Conservation (phyloP, 139 green algal species). For the Coccomyxa sp. region DNA sequence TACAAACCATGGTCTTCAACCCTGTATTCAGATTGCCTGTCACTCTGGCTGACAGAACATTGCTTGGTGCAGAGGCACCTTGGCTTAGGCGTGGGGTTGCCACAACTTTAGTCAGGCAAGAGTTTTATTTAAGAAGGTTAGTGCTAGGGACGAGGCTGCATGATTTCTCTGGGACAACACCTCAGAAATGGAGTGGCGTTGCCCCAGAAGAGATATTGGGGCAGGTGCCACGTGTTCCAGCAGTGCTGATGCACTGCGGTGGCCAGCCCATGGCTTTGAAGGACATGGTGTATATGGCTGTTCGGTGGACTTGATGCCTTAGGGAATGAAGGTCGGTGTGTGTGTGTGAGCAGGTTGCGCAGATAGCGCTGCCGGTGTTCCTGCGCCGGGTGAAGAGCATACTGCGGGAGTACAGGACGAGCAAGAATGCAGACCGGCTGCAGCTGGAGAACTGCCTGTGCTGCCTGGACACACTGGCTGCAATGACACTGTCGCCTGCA, state of each 20-base stretch:
- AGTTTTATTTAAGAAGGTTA: neutral
- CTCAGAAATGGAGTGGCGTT: neutral
- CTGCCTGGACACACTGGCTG: conserved; percentile 45
- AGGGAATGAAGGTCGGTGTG: neutral
- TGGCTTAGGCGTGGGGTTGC: neutral
- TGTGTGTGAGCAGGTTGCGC: conserved; percentile 33
- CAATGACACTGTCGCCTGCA: conserved; percentile 33
- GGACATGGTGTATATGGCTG: neutral
- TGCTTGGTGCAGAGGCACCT: neutral
- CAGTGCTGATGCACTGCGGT: neutral
- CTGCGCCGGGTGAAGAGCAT: conserved; percentile 54
- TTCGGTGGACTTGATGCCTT: too few relatives aligned
- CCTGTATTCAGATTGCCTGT: neutral
- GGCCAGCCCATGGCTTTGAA: neutral
- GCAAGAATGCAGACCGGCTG: conserved; percentile 4
- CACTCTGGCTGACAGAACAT: neutral
- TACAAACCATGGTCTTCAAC: neutral
- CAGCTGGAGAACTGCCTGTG: conserved; percentile 43
- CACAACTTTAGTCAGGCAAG: neutral
- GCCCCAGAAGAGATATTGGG: neutral
- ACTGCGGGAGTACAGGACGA: conserved; percentile 27
- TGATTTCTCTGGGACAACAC: neutral
- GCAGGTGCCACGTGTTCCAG: neutral
- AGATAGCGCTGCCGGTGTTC: conserved; percentile 66
- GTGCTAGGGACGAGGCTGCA: too few relatives aligned